phyloP scores from a whole-genome alignment of 2,329 filamentous ascomycete species.

The Aspergillus melleus region DNA sequence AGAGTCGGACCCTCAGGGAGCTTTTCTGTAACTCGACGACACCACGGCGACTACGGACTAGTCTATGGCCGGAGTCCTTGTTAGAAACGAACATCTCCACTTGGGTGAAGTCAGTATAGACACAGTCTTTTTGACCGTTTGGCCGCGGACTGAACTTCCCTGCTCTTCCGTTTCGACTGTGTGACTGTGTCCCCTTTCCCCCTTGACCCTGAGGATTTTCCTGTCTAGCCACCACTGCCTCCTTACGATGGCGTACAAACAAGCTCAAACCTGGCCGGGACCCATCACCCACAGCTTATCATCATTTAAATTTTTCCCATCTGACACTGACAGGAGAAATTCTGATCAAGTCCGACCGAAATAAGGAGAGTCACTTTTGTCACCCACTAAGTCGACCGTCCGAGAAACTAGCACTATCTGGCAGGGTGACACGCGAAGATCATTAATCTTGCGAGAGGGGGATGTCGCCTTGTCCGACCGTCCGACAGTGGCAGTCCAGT shows the following conservation, averaged over 20 bases:
- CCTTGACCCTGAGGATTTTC: neutral
- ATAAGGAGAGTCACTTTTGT: neutral
- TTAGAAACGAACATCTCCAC: slow-evolving; percentile 10
- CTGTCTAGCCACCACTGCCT: slow-evolving; percentile 3
- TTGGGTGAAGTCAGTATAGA: neutral
- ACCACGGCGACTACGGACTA: neutral
- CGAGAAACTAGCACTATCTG: neutral
- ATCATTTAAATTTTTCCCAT: slow-evolving; percentile 6
- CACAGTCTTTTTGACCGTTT: neutral
- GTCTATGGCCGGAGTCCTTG: neutral
- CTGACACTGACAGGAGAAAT: slow-evolving; percentile 5
- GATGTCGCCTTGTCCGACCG: neutral
- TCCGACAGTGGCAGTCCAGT: neutral
- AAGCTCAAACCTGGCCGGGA: slow-evolving; percentile 10
- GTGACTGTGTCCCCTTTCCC: neutral
- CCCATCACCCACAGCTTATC: slow-evolving; percentile 8
- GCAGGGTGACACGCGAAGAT: slow-evolving; percentile 3
- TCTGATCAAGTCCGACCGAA: neutral
- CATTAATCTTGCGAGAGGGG: neutral
- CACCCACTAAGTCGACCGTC: neutral
- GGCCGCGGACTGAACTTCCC: slow-evolving; percentile 1
- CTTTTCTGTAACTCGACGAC: neutral
- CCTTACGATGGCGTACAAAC: slow-evolving; percentile 9
- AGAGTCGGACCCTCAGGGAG: neutral
- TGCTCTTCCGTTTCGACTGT: neutral